Evolutionary conservation across 805 yeast species (phyloP).

Genomic region (Teunomyces gatunensis): DNA sequence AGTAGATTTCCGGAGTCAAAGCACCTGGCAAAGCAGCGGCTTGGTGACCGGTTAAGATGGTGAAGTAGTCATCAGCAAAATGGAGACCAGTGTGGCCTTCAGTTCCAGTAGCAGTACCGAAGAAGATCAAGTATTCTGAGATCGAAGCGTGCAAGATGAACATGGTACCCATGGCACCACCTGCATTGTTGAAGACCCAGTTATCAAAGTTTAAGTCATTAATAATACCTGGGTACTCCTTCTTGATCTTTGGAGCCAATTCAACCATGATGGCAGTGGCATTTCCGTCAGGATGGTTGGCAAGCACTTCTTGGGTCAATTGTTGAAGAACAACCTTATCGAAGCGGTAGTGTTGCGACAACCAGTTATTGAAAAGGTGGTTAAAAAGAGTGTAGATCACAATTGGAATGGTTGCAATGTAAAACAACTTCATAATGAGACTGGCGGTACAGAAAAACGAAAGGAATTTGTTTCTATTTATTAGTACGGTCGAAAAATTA

Average conservation of each 20-base stretch:
- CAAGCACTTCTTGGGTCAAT: slow-evolving; percentile 55
- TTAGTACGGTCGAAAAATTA: background rate
- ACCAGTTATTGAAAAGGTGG: slow-evolving; percentile 54
- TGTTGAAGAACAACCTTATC: slow-evolving; percentile 60
- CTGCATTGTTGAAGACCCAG: slow-evolving; percentile 97
- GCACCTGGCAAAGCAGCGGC: slow-evolving; percentile 67
- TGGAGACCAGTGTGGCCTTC: slow-evolving; percentile 97
- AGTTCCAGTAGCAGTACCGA: slow-evolving; percentile 91
- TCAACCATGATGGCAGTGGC: slow-evolving; percentile 62
- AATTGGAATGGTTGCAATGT: slow-evolving; percentile 20
- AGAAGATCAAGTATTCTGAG: slow-evolving; percentile 87
- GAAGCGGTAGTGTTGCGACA: slow-evolving; percentile 70
- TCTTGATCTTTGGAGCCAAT: slow-evolving; percentile 56
- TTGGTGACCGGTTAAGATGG: slow-evolving; percentile 80
- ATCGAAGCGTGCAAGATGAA: slow-evolving; percentile 91
- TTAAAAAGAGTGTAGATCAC: slow-evolving; percentile 34
- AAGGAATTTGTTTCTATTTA: background rate
- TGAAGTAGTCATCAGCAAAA: slow-evolving; percentile 96
- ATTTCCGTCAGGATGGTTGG: slow-evolving; percentile 53
- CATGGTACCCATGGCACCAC: slow-evolving; percentile 99
- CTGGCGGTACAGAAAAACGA: background rate
- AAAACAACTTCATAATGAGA: slow-evolving; percentile 25
- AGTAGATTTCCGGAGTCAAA: slow-evolving; percentile 64
- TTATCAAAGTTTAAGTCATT: slow-evolving; percentile 72
- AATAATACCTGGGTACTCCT: slow-evolving; percentile 69